Conservation (phyloP, 495 filamentous ascomycete genomes). For the Astrothelium macrocarpum region DNA sequence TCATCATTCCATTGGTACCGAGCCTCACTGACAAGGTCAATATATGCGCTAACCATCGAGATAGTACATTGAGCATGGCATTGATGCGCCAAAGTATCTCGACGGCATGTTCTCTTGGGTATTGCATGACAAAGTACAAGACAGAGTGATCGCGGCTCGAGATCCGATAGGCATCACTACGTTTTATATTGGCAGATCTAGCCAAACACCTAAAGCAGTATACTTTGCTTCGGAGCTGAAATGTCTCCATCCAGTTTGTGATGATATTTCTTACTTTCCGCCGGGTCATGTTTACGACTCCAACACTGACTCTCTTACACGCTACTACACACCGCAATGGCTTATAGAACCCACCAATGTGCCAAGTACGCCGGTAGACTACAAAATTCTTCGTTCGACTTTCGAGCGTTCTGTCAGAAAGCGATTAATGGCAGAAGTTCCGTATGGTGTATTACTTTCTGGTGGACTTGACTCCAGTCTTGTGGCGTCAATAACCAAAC, state of each 20-base stretch:
- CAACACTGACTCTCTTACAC: conserved; percentile 63
- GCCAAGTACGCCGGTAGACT: conserved; percentile 69
- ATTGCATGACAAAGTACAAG: conserved; percentile 83
- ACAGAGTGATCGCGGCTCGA: conserved; percentile 85
- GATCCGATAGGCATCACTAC: conserved; percentile 97
- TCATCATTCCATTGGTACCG: conserved; percentile 90
- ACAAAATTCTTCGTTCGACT: conserved; percentile 65
- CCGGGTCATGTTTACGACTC: conserved; percentile 96
- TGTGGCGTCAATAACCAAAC: conserved; percentile 89
- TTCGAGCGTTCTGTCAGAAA: conserved; percentile 91
- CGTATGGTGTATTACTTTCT: conserved; percentile 90
- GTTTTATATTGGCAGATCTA: conserved; percentile 90
- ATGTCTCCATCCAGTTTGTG: conserved; percentile 84
- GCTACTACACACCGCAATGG: conserved; percentile 89
- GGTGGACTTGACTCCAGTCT: conserved; percentile 93
- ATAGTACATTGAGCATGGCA: conserved; percentile 84
- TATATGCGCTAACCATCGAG: background rate
- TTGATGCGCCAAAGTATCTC: conserved; percentile 86
- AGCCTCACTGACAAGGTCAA: background rate
- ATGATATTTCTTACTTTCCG: conserved; percentile 88
- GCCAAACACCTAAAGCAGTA: conserved; percentile 66
- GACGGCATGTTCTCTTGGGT: conserved; percentile 99
- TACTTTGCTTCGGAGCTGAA: conserved; percentile 98
- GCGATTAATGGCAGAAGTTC: conserved; percentile 96
- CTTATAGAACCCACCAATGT: conserved; percentile 68